Evolutionary conservation across 2,329 filamentous ascomycete species (phyloP).

Genomic region (Monascus ruber): DNA sequence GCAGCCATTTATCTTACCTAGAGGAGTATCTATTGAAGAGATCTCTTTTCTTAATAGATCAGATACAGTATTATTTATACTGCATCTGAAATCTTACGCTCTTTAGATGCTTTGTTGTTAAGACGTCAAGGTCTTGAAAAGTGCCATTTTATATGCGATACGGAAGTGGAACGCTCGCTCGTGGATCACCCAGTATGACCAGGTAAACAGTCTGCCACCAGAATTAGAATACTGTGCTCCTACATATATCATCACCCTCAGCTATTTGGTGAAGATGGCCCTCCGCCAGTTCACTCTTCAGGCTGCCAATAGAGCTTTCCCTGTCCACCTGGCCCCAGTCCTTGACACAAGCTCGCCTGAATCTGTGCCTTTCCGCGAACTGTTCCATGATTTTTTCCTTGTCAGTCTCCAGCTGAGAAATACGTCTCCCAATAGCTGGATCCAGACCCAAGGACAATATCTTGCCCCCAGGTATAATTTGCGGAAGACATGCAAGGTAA

Average conservation of each 20-base stretch:
- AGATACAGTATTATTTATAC: too few species aligned
- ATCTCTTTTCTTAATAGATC: too few species aligned
- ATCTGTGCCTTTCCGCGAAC: conserved; percentile 32
- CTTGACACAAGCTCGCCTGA: conserved; percentile 30
- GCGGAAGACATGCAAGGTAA: conserved; percentile 26
- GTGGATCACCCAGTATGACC: too few species aligned
- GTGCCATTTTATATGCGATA: too few species aligned
- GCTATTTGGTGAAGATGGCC: conserved; percentile 36
- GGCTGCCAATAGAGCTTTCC: conserved; percentile 35
- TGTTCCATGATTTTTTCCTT: conserved; percentile 34
- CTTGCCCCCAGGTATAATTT: conserved; percentile 33
- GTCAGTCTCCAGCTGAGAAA: conserved; percentile 34
- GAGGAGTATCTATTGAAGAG: too few species aligned
- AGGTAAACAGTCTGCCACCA: too few species aligned
- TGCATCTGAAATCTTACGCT: too few species aligned
- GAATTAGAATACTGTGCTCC: conserved; percentile 3
- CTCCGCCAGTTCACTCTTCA: conserved; percentile 39
- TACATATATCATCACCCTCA: conserved; percentile 31
- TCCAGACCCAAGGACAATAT: conserved; percentile 27
- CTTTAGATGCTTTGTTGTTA: too few species aligned
- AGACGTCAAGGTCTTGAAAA: too few species aligned
- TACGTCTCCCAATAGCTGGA: conserved; percentile 30
- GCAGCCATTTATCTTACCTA: too few species aligned
- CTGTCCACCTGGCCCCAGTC: conserved; percentile 39
- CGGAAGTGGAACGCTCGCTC: too few species aligned